Evolutionary conservation across 148 eudicot genomes (phyloP).

Genomic region (Limonium bicolor): DNA sequence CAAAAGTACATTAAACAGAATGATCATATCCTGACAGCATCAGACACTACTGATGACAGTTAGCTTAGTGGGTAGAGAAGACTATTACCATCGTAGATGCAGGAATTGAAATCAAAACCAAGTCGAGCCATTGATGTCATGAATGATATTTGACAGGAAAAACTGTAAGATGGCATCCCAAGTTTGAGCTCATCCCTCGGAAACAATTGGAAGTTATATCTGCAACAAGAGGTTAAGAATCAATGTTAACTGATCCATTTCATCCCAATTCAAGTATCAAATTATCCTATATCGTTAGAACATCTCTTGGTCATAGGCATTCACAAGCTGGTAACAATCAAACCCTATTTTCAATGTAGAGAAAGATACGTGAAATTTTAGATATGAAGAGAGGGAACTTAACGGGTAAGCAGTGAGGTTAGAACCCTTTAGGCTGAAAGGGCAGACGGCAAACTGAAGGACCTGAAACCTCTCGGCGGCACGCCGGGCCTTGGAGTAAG

Average conservation of each 20-base stretch:
- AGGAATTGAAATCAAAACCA: slow-evolving; percentile 91
- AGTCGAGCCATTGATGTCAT: slow-evolving; percentile 78
- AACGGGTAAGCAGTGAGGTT: slow-evolving; percentile 74
- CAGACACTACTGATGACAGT: too few relatives aligned
- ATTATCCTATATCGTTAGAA: too few relatives aligned
- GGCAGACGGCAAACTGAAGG: slow-evolving; percentile 81
- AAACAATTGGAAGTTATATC: slow-evolving; percentile 90
- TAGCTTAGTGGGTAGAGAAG: not conserved
- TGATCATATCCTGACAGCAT: too few relatives aligned
- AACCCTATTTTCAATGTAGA: too few relatives aligned
- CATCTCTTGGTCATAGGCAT: not conserved
- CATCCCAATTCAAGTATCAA: too few relatives aligned
- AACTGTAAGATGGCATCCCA: slow-evolving; percentile 84
- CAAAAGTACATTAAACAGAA: too few relatives aligned
- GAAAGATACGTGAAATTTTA: not conserved
- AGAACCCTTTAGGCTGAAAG: slow-evolving; percentile 45
- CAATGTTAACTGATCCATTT: slow-evolving; percentile 1
- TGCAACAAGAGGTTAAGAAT: slow-evolving; percentile 17
- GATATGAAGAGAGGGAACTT: slow-evolving; percentile 3
- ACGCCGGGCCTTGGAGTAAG: slow-evolving; percentile 57
- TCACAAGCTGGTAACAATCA: not conserved
- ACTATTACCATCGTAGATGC: slow-evolving; percentile 72
- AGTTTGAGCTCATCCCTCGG: slow-evolving; percentile 76
- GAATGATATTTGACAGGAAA: slow-evolving; percentile 82
- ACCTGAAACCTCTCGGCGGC: slow-evolving; percentile 66